These are phyloP conservation scores for Sporisorium graminicola DNA, from an alignment of 1,284 basidiomycete species.

Conservation along the genomic window DNA sequence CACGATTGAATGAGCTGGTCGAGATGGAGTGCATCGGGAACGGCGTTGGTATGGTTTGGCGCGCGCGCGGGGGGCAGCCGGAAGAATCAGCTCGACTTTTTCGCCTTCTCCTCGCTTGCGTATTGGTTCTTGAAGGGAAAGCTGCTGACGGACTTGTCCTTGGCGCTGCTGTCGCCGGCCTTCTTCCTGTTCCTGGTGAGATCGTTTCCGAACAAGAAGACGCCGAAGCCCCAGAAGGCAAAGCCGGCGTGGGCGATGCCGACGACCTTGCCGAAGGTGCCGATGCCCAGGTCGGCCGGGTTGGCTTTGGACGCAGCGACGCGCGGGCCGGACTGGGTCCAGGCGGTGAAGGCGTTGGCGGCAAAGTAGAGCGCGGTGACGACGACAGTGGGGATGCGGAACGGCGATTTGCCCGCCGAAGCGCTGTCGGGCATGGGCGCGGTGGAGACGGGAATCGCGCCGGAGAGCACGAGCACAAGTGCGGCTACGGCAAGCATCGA, in stretches of 20 bases:
- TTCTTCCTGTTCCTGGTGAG: constrained; percentile 50
- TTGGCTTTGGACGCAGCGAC: background rate
- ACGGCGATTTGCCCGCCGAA: constrained; percentile 34
- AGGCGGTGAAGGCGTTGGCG: constrained; percentile 37
- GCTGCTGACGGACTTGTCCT: constrained; percentile 69
- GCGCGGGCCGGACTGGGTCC: constrained; percentile 21
- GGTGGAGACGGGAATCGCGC: constrained; percentile 47
- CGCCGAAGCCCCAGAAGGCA: constrained; percentile 48
- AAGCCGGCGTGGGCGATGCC: constrained; percentile 28
- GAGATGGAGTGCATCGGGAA: background rate
- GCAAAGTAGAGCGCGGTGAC: constrained; percentile 46
- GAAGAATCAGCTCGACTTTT: constrained; percentile 24
- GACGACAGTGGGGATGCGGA: constrained; percentile 44
- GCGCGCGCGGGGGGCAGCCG: background rate
- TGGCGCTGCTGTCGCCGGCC: constrained; percentile 28
- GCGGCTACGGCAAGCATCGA: constrained; percentile 39
- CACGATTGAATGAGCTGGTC: background rate
- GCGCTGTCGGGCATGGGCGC: constrained; percentile 41
- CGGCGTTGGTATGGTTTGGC: no score
- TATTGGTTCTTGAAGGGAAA: constrained; percentile 56
- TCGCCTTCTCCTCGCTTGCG: constrained; percentile 40
- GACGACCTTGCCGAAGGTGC: constrained; percentile 41
- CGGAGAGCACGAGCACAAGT: constrained; percentile 40
- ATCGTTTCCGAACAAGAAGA: constrained; percentile 54
- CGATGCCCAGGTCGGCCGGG: constrained; percentile 40